These are phyloP conservation scores for Leishmania braziliensis DNA, from an alignment of 208 protist species.

Conservation along the genomic window DNA sequence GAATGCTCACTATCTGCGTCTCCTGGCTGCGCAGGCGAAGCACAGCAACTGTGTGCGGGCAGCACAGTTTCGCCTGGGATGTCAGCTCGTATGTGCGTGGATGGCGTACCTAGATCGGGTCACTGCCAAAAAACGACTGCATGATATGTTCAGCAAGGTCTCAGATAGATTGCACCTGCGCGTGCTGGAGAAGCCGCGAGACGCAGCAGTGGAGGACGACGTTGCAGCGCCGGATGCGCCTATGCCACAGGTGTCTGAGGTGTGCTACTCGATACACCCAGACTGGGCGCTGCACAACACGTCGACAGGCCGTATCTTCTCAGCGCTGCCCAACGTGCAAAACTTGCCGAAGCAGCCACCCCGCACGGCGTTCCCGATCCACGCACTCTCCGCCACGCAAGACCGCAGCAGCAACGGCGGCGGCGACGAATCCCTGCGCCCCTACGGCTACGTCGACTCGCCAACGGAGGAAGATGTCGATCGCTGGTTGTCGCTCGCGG, in stretches of 20 bases:
- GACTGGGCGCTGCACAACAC: conserved; percentile 59
- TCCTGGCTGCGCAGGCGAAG: not conserved
- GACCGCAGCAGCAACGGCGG: not conserved
- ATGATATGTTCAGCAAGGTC: conserved; percentile 26
- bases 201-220: not conserved
- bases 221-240: not conserved
- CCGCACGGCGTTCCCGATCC: conserved; percentile 16
- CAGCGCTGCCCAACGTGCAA: conserved; percentile 68
- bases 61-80: conserved; percentile 13
- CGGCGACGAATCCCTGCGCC: not conserved
- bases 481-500: conserved; percentile 17
- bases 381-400: conserved; percentile 4
- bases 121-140: conserved; percentile 32
- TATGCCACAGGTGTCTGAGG: not conserved
- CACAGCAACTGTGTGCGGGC: not conserved
- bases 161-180: conserved; percentile 23
- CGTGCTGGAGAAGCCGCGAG: conserved; percentile 27
- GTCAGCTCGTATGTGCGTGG: conserved; percentile 41
- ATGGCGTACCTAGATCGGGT: conserved; percentile 50
- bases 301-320: conserved; percentile 70
- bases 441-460: conserved; percentile 2
- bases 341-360: conserved; percentile 55
- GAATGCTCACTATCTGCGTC: conserved; percentile 8
- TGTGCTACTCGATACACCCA: conserved; percentile 77
- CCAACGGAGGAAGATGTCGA: conserved; percentile 17